Conservation (phyloP, 1,284 basidiomycete species). For the Irpex rosettiformis region DNA sequence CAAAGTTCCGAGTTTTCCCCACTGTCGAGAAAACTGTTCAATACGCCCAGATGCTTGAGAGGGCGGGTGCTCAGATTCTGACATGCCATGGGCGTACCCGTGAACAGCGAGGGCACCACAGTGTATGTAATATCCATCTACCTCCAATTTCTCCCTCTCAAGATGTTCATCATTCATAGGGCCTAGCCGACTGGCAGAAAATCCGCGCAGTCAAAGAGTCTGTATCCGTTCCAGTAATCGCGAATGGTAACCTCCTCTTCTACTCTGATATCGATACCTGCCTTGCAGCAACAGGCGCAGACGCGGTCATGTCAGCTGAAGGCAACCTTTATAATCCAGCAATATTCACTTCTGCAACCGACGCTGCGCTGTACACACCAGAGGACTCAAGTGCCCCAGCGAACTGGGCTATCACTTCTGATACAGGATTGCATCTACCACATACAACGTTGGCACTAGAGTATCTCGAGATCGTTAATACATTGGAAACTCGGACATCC, state of each 20-base stretch:
- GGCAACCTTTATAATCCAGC: slow-evolving; percentile 94
- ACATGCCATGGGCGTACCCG: slow-evolving; percentile 91
- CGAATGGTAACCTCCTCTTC: slow-evolving; percentile 95
- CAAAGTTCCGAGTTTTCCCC: slow-evolving; percentile 93
- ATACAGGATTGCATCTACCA: slow-evolving; percentile 51
- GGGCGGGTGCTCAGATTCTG: slow-evolving; percentile 92
- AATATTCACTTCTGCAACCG: slow-evolving; percentile 49
- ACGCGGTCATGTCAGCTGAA: slow-evolving; percentile 95
- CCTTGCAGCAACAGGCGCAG: slow-evolving; percentile 78
- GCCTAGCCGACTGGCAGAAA: slow-evolving; percentile 34
- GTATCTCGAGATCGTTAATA: slow-evolving; percentile 81
- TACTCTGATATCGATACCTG: slow-evolving; percentile 79
- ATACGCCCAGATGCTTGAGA: slow-evolving; percentile 94
- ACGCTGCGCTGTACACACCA: slow-evolving; percentile 9
- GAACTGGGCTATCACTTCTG: slow-evolving; percentile 30
- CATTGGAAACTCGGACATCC: slow-evolving; percentile 71
- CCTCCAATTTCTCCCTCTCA: slow-evolving; percentile 11
- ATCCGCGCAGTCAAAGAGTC: slow-evolving; percentile 47
- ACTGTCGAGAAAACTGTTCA: slow-evolving; percentile 84
- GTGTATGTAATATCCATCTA: slow-evolving; percentile 36
- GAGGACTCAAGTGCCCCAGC: slow-evolving; percentile 11
- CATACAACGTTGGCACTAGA: slow-evolving; percentile 74
- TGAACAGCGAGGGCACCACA: slow-evolving; percentile 86
- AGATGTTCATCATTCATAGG: slow-evolving; percentile 38
- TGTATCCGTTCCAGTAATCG: slow-evolving; percentile 90